A percentile compares a stretch with the other conserved stretches of the same genome.
Evolutionary conservation across 345 rosid genomes (phyloP).

Genomic region (Excoecaria cochinchinensis): DNA sequence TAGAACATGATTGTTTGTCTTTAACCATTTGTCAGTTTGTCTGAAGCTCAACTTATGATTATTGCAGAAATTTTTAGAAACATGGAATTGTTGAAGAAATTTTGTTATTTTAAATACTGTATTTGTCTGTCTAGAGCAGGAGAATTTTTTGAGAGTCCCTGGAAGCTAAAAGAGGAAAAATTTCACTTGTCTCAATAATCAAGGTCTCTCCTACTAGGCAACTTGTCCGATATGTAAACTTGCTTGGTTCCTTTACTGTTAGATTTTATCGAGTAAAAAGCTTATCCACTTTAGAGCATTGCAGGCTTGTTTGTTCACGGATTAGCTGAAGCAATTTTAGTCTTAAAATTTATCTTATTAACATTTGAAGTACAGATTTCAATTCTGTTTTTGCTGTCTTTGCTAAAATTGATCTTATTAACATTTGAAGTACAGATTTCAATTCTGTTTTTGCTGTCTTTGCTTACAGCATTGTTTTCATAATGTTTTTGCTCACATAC

Average conservation of each 20-base stretch:
- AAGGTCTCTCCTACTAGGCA: not conserved
- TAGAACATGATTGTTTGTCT: not conserved
- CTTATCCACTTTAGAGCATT: not conserved
- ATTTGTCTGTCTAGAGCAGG: not conserved
- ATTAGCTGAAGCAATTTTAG: not conserved
- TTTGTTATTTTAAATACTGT: not conserved
- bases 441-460: not conserved
- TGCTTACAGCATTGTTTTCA: too few species aligned
- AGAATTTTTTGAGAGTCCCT: not conserved
- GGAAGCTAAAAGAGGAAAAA: not conserved
- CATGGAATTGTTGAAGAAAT: not conserved
- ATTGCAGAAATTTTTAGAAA: not conserved
- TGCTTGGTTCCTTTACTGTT: not conserved
- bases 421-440: not conserved
- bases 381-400: not conserved
- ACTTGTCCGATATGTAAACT: not conserved
- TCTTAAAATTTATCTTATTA: too few species aligned
- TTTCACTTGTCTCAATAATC: not conserved
- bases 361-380: too few species aligned
- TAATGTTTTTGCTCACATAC: too few species aligned
- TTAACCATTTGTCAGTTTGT: not conserved
- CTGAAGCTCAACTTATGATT: not conserved
- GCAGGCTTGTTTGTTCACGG: not conserved
- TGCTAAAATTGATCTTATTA: not conserved
- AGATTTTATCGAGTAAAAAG: not conserved